Evolutionary conservation across 768 basidiomycete species (phyloP).

Genomic region (Piloderma croceum): DNA sequence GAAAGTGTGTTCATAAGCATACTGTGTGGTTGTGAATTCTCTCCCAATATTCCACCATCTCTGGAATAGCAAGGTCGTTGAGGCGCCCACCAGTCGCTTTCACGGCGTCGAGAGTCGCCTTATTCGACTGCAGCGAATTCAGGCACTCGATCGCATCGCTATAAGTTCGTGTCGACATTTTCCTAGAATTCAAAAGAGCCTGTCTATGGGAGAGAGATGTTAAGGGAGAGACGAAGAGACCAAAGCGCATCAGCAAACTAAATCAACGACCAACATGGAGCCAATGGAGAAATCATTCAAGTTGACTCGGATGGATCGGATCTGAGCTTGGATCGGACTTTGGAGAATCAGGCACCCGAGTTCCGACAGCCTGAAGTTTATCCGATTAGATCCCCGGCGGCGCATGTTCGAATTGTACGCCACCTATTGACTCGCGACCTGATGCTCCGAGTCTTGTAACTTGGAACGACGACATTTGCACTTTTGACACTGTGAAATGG

Average conservation of each 20-base stretch:
- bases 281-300: no score
- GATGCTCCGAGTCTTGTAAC: no score
- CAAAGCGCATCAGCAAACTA: conserved; percentile 8
- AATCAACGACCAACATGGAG: not conserved
- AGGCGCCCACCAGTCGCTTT: conserved; percentile 64
- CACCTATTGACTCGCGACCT: no score
- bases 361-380: no score
- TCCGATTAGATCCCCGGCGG: no score
- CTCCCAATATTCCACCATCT: conserved; percentile 85
- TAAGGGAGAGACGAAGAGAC: conserved; percentile 5
- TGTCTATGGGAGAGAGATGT: not conserved
- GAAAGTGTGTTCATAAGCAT: conserved; percentile 19
- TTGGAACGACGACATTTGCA: no score
- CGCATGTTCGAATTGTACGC: no score
- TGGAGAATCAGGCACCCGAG: no score
- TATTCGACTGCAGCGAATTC: conserved; percentile 87
- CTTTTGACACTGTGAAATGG: no score
- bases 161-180: conserved; percentile 65
- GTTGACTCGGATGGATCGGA: no score
- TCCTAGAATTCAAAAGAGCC: conserved; percentile 17
- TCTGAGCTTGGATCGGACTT: no score
- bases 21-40: conserved; percentile 83
- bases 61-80: conserved; percentile 62
- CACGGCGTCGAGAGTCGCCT: conserved; percentile 81
- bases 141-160: conserved; percentile 66